Conservation (phyloP, 139 green algal species). For the Chlorella sp. region DNA sequence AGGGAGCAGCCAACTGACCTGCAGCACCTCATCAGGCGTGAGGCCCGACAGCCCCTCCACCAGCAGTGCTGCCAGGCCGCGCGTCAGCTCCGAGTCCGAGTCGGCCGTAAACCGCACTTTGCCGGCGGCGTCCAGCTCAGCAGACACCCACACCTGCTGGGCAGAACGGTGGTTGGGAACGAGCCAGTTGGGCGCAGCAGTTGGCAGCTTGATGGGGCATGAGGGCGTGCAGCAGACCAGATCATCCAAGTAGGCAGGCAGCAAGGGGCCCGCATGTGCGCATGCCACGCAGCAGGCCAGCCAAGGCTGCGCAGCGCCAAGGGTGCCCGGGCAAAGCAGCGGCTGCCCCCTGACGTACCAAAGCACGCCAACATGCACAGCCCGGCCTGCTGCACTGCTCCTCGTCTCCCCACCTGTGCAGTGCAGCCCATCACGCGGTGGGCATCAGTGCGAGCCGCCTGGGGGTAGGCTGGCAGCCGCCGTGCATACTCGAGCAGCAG, state of each 20-base stretch:
- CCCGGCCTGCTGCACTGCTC: neutral
- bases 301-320: no score
- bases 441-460: conserved; percentile 40
- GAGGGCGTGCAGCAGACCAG: no score
- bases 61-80: conserved; percentile 82
- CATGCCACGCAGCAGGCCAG: no score
- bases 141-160: conserved; percentile 77
- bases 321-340: no score
- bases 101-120: conserved; percentile 68
- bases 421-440: conserved; percentile 97
- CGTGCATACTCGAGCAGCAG: conserved; percentile 65
- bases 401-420: conserved; percentile 69
- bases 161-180: no score
- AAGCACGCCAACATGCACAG: neutral
- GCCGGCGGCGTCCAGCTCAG: conserved; percentile 36
- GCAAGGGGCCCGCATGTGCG: no score
- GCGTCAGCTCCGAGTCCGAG: conserved; percentile 82
- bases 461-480: conserved; percentile 51
- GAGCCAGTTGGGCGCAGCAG: no score
- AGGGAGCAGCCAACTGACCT: conserved; percentile 12
- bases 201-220: no score
- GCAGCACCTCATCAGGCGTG: conserved; percentile 70
- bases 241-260: no score
- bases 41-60: conserved; percentile 68
- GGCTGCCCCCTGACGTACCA: no score